phyloP scores from a whole-genome alignment of 1,284 basidiomycete genomes.

The Boletellus deceptivus region DNA sequence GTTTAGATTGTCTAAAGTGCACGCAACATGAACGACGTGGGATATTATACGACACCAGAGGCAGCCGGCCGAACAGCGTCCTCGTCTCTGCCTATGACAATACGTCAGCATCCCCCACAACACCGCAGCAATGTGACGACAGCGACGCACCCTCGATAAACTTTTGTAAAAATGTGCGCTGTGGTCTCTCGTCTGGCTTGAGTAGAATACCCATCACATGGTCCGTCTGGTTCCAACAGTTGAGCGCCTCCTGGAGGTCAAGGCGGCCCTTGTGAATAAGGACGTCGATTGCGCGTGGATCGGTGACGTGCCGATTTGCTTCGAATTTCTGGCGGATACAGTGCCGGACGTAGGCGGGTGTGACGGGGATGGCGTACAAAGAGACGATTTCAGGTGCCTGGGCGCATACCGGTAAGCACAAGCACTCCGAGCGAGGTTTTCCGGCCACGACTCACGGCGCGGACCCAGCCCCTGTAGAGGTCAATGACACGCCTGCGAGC shows the following conservation, averaged over 20 bases:
- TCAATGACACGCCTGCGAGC: conserved; percentile 71
- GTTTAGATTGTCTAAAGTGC: conserved; percentile 10
- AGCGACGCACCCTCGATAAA: conserved; percentile 73
- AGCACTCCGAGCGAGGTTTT: neutral
- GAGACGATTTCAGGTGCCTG: conserved; percentile 89
- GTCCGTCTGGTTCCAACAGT: conserved; percentile 87
- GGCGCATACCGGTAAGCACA: conserved; percentile 10
- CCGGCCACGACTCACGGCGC: conserved; percentile 58
- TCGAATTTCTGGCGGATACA: conserved; percentile 90
- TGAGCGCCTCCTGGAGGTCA: conserved; percentile 95
- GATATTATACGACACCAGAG: conserved; percentile 38
- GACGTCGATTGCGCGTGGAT: conserved; percentile 84
- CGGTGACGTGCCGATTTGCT: conserved; percentile 79
- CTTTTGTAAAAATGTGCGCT: conserved; percentile 77
- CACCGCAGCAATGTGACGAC: neutral
- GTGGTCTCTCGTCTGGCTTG: conserved; percentile 47
- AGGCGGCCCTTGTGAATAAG: conserved; percentile 83
- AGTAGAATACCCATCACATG: conserved; percentile 71
- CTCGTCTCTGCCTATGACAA: conserved; percentile 50
- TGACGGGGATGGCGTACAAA: conserved; percentile 83
- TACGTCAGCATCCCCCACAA: neutral
- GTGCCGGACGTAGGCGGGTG: conserved; percentile 79
- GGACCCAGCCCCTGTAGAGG: conserved; percentile 92
- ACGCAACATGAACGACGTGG: neutral
- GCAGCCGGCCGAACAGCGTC: conserved; percentile 53